Percentiles rank a stretch among this genome's conserved stretches.
phyloP scores from a whole-genome alignment of 1,139 yeast species.

The Hyphopichia khmerensis region DNA sequence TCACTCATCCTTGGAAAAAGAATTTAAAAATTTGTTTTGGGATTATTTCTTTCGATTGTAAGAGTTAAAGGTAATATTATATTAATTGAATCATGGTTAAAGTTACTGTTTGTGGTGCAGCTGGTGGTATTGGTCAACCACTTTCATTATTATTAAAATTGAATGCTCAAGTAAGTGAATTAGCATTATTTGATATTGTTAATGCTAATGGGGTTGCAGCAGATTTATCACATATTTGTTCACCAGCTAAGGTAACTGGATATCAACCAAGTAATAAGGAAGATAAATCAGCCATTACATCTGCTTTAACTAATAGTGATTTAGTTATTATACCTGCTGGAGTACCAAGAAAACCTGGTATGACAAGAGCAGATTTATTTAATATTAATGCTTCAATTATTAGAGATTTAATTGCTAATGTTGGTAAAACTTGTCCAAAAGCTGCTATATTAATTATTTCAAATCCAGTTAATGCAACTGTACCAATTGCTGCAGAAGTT shows the following conservation, averaged over 20 bases:
- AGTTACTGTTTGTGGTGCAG: conserved; percentile 76
- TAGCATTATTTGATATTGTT: conserved; percentile 65
- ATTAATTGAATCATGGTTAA: conserved; percentile 43
- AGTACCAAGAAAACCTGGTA: conserved; percentile 76
- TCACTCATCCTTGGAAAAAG: no score
- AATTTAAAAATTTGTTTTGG: no score
- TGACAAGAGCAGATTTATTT: conserved; percentile 77
- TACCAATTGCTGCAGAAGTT: conserved; percentile 73
- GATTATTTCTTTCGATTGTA: no score
- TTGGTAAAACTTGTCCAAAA: conserved; percentile 58
- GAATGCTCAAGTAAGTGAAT: conserved; percentile 52
- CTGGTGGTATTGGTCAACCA: conserved; percentile 83
- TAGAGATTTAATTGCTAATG: conserved; percentile 55
- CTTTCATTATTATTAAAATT: conserved; percentile 63
- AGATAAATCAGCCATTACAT: conserved; percentile 46
- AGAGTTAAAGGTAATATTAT: no score
- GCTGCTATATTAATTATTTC: conserved; percentile 69
- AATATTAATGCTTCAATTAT: conserved; percentile 72
- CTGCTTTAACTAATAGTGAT: conserved; percentile 55
- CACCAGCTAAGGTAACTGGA: conserved; percentile 56
- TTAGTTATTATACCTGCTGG: conserved; percentile 80
- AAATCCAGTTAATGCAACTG: conserved; percentile 75
- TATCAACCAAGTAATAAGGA: conserved; percentile 52
- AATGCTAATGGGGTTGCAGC: conserved; percentile 73
- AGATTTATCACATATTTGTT: conserved; percentile 69